Conservation (phyloP, 306 rosid genomes). For the Citrullus mucosospermus region DNA sequence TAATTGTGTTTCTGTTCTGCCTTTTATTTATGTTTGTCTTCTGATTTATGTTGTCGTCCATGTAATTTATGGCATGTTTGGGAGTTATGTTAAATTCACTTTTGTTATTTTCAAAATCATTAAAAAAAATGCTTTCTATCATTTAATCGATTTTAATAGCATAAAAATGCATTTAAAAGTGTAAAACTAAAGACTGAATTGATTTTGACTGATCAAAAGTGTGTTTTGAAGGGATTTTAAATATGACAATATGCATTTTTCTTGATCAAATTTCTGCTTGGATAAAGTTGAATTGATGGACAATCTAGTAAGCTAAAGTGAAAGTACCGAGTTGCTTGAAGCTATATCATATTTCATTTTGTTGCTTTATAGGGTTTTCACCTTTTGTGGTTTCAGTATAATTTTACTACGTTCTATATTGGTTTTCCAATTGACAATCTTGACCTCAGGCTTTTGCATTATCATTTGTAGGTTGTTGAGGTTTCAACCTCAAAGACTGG, state of each 20-base stretch:
- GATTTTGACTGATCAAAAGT: no score
- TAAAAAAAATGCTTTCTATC: no score
- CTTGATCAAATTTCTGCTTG: not conserved
- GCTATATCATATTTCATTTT: not conserved
- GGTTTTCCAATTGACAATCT: not conserved
- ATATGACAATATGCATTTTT: not conserved
- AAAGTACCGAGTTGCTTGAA: not conserved
- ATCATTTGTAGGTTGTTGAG: slow-evolving; percentile 62
- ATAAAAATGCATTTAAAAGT: no score
- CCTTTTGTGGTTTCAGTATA: not conserved
- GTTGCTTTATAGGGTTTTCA: not conserved
- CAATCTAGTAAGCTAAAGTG: not conserved
- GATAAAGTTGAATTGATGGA: not conserved
- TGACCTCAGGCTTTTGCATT: not conserved
- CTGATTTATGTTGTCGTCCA: not conserved
- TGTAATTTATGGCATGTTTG: not conserved
- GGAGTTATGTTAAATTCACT: no score
- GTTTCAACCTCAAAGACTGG: slow-evolving; percentile 97
- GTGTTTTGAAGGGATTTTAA: no score
- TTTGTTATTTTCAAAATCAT: no score
- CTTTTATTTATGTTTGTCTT: not conserved
- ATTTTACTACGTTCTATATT: not conserved
- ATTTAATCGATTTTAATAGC: no score
- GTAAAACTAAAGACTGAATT: no score
- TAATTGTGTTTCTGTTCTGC: not conserved